Evolutionary conservation across 768 basidiomycete genomes (phyloP), one percentile per base, ranked within the genome.

Genomic region (Hypholoma fasciculare): DNA sequence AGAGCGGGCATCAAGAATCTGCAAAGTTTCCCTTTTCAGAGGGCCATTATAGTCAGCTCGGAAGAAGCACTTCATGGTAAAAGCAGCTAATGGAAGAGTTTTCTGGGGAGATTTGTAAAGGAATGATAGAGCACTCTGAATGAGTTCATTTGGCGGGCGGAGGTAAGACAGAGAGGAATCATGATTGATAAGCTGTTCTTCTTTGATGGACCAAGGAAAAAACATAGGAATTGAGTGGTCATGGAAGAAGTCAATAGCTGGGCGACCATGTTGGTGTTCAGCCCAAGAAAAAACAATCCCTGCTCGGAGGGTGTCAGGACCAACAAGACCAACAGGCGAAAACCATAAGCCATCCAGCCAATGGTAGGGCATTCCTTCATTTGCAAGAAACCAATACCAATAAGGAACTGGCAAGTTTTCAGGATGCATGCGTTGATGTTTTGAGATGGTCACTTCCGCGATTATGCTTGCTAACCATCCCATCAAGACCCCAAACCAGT

Each of bases 401-500:
- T 52, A 39, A 1, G 50, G 50, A 3, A 34, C 11, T 1, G 50
- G 50, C 16, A 17, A 14, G 16, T 20, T 34, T 2, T 20, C 37
- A 12, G 50, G 30, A 4, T 36, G 27, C 8, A 30, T 8, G 2
- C 36, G 14, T 19, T 36, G 16, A 30, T 36, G 14, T 11, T 23
- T 16, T 3, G 38, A 36, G 3, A n/a, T 39, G 6, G 3, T 7
- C 2, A 26, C 19, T 19, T 52, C 26, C 16, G 16, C 36, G 16
- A 52, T 52, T 2, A 39, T 19, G 17, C 13, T 13, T 17, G 50
- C 27, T 14, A 52, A 30, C 11, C 36, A 52, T 36, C 50, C 50
- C 50, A 52, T 52, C 50, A 23, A 37, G n/a, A 52, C 36, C 2
- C 30, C 50, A 26, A 52, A 52, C 50, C 50, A 52, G n/a, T 52